phyloP scores from a whole-genome alignment of 2,329 filamentous ascomycete genomes.

The Escovopsis sp. region DNA sequence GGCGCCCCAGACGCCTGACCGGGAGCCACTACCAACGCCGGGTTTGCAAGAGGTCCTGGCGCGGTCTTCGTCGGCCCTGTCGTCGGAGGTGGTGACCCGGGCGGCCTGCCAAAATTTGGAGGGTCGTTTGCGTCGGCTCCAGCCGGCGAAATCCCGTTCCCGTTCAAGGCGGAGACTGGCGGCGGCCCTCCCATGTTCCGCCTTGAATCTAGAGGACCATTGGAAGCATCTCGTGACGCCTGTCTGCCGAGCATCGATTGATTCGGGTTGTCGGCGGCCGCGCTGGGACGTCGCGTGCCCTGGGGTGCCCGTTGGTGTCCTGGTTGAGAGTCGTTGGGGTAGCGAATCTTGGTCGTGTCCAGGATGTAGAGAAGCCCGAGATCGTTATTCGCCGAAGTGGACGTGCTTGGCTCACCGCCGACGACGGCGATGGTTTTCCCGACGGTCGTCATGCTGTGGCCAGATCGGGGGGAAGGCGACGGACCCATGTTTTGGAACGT shows the following conservation, averaged over 20 bases:
- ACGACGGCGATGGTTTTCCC: constrained; percentile 86
- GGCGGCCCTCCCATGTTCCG: constrained; percentile 28
- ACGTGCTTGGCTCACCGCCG: constrained; percentile 86
- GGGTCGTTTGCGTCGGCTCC: constrained; percentile 23
- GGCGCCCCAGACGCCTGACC: constrained; percentile 9
- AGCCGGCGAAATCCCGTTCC: constrained; percentile 23
- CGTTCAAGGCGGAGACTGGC: constrained; percentile 24
- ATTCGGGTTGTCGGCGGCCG: constrained; percentile 15
- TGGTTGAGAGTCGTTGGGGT: constrained; percentile 58
- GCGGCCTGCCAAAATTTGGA: constrained; percentile 12
- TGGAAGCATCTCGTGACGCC: constrained; percentile 35
- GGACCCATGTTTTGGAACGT: constrained; percentile 99
- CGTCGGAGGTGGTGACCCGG: constrained; percentile 8
- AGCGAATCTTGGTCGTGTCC: constrained; percentile 91
- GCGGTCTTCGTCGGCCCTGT: not conserved
- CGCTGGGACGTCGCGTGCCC: constrained; percentile 25
- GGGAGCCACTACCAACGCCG: not conserved
- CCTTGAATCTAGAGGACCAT: constrained; percentile 33
- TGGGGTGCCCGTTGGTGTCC: constrained; percentile 24
- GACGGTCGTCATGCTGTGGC: constrained; percentile 93
- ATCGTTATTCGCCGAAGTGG: constrained; percentile 65
- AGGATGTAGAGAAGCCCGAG: constrained; percentile 80
- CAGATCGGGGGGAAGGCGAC: constrained; percentile 81
- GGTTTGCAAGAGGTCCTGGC: not conserved
- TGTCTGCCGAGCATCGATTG: constrained; percentile 20